These are phyloP conservation scores for Dendrobium nobile DNA, from an alignment of 106 monocot genomes.

Conservation along the genomic window DNA sequence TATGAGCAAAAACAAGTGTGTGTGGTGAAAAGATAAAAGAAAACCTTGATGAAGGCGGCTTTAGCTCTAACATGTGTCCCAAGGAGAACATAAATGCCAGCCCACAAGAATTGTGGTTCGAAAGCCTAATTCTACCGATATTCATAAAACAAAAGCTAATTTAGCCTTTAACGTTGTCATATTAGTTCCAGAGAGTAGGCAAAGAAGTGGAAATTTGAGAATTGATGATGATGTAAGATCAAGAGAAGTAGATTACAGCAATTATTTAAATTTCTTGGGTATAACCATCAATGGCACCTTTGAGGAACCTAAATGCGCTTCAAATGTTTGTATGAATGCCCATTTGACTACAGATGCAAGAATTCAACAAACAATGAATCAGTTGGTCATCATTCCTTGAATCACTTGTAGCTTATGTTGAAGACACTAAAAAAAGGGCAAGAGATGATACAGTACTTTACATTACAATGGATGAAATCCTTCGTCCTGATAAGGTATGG, in stretches of 20 bases:
- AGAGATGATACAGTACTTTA: no score
- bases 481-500: no score
- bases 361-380: no score
- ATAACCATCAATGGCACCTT: no score
- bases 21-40: not conserved
- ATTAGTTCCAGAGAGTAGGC: slow-evolving; percentile 6
- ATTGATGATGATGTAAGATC: slow-evolving; percentile 16
- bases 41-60: not conserved
- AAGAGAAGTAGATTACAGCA: slow-evolving; percentile 21
- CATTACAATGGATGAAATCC: no score
- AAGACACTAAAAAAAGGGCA: no score
- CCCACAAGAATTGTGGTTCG: slow-evolving; percentile 88
- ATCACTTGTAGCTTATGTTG: no score
- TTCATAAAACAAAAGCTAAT: slow-evolving; percentile 13
- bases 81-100: slow-evolving; percentile 38
- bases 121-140: slow-evolving; percentile 53
- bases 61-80: slow-evolving; percentile 18
- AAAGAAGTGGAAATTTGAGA: slow-evolving; percentile 2
- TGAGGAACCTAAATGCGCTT: no score
- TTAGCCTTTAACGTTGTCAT: slow-evolving; percentile 3
- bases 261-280: no score
- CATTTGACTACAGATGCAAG: no score
- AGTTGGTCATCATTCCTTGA: no score
- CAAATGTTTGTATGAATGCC: no score
- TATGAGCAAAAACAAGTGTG: slow-evolving; percentile 6